phyloP scores from a whole-genome alignment of 1,139 yeast genomes.

The Kazachstania sp. region DNA sequence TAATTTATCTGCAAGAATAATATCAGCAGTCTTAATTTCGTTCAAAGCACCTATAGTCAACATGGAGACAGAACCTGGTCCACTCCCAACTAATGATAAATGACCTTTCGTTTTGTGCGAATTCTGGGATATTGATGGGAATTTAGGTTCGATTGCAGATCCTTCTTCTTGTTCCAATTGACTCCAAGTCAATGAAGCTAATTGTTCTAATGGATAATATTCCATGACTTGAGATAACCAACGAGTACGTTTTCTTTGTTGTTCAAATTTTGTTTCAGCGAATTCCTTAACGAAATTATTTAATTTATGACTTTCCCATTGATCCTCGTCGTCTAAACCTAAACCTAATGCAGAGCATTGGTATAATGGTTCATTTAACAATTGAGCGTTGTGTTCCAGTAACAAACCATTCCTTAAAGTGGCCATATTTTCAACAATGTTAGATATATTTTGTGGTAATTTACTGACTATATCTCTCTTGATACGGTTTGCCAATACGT shows the following conservation, averaged over 20 bases:
- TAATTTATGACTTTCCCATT: slow-evolving; percentile 48
- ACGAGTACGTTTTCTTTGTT: slow-evolving; percentile 54
- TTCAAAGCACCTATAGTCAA: slow-evolving; percentile 79
- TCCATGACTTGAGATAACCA: slow-evolving; percentile 91
- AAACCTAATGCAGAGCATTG: slow-evolving; percentile 13
- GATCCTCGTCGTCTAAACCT: slow-evolving; percentile 53
- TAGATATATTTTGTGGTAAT: slow-evolving; percentile 64
- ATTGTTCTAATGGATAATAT: slow-evolving; percentile 67
- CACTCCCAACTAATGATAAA: slow-evolving; percentile 81
- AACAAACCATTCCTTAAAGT: slow-evolving; percentile 50
- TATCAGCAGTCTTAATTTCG: slow-evolving; percentile 74
- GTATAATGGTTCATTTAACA: slow-evolving; percentile 15
- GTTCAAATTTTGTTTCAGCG: slow-evolving; percentile 44
- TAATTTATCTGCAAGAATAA: slow-evolving; percentile 80
- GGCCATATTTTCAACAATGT: slow-evolving; percentile 63
- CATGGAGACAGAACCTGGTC: slow-evolving; percentile 83
- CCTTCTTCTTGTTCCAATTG: slow-evolving; percentile 14
- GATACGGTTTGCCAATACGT: slow-evolving; percentile 73
- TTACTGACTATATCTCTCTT: slow-evolving; percentile 61
- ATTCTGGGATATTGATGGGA: background rate
- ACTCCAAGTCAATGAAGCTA: slow-evolving; percentile 36
- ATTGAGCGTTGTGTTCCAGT: slow-evolving; percentile 38
- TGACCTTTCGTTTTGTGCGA: slow-evolving; percentile 34
- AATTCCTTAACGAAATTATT: slow-evolving; percentile 58
- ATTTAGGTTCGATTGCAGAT: background rate